Base-by-base conservation (phyloP, 352 stramenopile genomes). In the Phytopythium montanum region DNA sequence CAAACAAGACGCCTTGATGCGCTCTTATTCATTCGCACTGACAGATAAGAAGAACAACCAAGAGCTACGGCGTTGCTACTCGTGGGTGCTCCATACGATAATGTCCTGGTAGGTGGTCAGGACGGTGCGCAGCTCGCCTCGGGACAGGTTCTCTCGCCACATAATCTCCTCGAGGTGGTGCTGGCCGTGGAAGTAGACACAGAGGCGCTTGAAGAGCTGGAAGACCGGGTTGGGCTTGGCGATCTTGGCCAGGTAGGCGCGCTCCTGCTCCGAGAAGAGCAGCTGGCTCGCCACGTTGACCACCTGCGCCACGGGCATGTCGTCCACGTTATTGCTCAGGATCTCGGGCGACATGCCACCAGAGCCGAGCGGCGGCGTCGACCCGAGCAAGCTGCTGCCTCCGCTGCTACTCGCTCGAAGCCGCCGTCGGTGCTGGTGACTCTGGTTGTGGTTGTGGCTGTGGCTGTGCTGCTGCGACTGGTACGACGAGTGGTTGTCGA, bases 91-190 rank as follows among this genome's bases (percentile, higher is more conserved):
- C 54, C 76, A 91, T 14, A 92, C 85, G 31, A 94, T 84, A 50
- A 93, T 93, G 41, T 92, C 80, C 56, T 88, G 74, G 65, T 94
- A 95, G n/a, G 81, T 91, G 61, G 74, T 91, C 55, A 95, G 70
- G 26, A 94, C 83, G 0, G 79, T 89, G 26, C 83, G 80, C 19
- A 95, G 60, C 45, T 92, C 87, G n/a, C 76, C 86, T 4, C 87
- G 78, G 2, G 81, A 89, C 1, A 95, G 61, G 28, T 92, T 94
- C 51, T 95, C 87, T 16, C 87, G 72, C 87, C 87, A 95, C 87
- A 95, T 95, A 56, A 95, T 95, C 68, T 95, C 87, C 67, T 93
- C 87, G 16, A 94, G 62, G 58, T 95, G 87, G 54, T 94, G 77
- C 46, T 95, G 80, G 39, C 87, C 87, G 42, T 94, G 83, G 54